phyloP scores from a whole-genome alignment of 2,329 filamentous ascomycete species.

The Paraphoma chrysanthemicola region DNA sequence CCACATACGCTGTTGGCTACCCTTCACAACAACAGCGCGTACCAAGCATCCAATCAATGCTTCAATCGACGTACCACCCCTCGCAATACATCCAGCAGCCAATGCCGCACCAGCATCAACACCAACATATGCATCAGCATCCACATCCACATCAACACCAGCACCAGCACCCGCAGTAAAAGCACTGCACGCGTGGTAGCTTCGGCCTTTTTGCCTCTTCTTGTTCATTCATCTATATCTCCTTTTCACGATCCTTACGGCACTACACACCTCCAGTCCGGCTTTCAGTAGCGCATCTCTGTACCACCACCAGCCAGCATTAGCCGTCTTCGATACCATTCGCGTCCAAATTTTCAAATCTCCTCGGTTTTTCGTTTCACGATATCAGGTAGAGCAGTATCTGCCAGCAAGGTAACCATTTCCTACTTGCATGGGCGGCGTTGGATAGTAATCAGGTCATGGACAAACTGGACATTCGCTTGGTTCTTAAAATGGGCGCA shows the following conservation, averaged over 20 bases:
- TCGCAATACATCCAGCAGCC: constrained; percentile 13
- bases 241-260: constrained; percentile 27
- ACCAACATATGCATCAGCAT: constrained; percentile 13
- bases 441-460: constrained; percentile 24
- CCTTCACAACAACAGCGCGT: constrained; percentile 37
- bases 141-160: constrained; percentile 8
- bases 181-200: constrained; percentile 3
- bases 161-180: constrained; percentile 22
- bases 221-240: constrained; percentile 16
- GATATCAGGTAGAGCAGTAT: not conserved
- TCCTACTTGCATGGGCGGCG: constrained; percentile 9
- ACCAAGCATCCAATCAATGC: constrained; percentile 51
- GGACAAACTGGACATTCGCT: constrained; percentile 25
- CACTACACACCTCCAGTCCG: not conserved
- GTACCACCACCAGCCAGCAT: constrained; percentile 12
- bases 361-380: not conserved
- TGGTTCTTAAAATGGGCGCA: not conserved
- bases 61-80: constrained; percentile 25
- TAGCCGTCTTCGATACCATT: constrained; percentile 4
- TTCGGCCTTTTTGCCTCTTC: constrained; percentile 18
- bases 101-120: constrained; percentile 9
- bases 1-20: constrained; percentile 25
- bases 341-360: not conserved
- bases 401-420: not conserved
- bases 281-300: constrained; percentile 8